These are phyloP conservation scores for Trichoderma sp. DNA, from an alignment of 2,329 filamentous ascomycete genomes.

Conservation along the genomic window DNA sequence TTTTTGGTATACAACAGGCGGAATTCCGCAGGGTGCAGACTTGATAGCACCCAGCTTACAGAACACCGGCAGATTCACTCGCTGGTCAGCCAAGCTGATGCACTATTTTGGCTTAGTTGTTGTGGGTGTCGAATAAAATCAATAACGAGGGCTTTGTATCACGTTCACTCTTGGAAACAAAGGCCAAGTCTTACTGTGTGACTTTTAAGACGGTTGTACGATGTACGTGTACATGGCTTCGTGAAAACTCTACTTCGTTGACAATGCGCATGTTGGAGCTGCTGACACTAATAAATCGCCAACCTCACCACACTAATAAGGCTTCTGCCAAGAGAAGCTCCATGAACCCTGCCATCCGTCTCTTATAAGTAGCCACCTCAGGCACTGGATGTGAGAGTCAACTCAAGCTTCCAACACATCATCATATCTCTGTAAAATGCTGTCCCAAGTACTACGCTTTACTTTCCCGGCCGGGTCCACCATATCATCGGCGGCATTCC, in stretches of 20 bases:
- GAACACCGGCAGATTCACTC: background rate
- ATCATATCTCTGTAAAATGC: background rate
- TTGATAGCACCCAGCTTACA: background rate
- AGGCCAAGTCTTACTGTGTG: background rate
- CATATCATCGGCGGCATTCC: conserved; percentile 24
- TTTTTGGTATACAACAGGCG: background rate
- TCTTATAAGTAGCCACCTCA: background rate
- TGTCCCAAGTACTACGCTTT: conserved; percentile 27
- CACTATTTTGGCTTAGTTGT: background rate
- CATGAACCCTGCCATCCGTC: background rate
- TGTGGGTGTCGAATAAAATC: background rate
- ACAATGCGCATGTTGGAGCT: background rate
- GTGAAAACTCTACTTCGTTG: background rate
- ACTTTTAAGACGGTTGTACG: background rate
- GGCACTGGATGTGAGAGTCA: background rate
- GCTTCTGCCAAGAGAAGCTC: too few species aligned
- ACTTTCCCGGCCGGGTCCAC: conserved; percentile 18
- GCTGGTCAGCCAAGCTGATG: accelerated
- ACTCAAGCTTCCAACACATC: background rate
- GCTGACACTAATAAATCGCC: background rate
- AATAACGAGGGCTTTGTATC: background rate
- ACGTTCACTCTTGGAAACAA: background rate
- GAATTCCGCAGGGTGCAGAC: background rate
- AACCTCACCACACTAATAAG: background rate
- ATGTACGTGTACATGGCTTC: background rate